phyloP scores from a whole-genome alignment of 2,329 filamentous ascomycete genomes.

The Lasiodiplodia theobromae region DNA sequence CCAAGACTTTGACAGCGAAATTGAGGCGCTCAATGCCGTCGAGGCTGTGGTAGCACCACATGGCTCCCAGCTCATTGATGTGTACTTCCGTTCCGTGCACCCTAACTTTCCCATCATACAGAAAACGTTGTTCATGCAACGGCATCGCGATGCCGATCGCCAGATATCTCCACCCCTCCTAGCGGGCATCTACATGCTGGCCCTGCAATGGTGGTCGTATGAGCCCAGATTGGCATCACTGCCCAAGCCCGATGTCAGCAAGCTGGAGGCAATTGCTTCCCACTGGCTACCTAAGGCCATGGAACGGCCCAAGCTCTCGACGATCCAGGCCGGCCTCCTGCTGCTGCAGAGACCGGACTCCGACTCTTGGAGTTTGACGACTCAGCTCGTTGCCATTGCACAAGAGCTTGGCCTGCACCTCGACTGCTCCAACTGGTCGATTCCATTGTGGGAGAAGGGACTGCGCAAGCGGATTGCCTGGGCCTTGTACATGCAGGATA shows the following conservation, averaged over 20 bases:
- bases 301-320: slow-evolving; percentile 81
- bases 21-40: slow-evolving; percentile 73
- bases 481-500: slow-evolving; percentile 94
- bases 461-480: slow-evolving; percentile 85
- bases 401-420: slow-evolving; percentile 90
- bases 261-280: slow-evolving; percentile 76
- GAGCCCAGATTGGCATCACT: slow-evolving; percentile 69
- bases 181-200: slow-evolving; percentile 82
- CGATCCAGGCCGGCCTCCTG: slow-evolving; percentile 77
- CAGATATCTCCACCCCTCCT: slow-evolving; percentile 79
- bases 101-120: slow-evolving; percentile 84
- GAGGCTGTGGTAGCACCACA: slow-evolving; percentile 79
- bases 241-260: slow-evolving; percentile 73
- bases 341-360: slow-evolving; percentile 78
- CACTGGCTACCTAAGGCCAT: slow-evolving; percentile 78
- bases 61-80: slow-evolving; percentile 76
- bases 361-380: slow-evolving; percentile 84
- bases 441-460: slow-evolving; percentile 85
- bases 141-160: slow-evolving; percentile 74
- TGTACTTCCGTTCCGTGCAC: slow-evolving; percentile 84
- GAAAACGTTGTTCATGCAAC: slow-evolving; percentile 79
- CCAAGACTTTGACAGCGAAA: slow-evolving; percentile 73
- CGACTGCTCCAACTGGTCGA: slow-evolving; percentile 86
- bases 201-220: slow-evolving; percentile 87
- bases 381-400: slow-evolving; percentile 83